Conservation (phyloP, 768 basidiomycete genomes). For the Suillus decipiens region DNA sequence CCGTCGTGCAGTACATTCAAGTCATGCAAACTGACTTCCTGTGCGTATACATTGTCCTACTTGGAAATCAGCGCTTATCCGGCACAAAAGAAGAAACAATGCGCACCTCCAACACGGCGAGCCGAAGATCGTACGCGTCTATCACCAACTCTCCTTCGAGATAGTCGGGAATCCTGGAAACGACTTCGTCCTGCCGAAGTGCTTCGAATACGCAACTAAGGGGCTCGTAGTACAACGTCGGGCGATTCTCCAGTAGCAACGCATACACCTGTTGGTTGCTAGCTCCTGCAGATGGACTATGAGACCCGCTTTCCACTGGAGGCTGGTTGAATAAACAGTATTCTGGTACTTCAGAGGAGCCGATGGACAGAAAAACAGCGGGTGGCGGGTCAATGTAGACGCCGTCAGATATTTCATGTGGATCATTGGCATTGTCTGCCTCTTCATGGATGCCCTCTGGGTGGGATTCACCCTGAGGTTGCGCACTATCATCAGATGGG, state of each 20-base stretch:
- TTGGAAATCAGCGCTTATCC: conserved; percentile 11
- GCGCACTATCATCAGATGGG: conserved; percentile 9
- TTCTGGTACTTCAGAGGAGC: conserved; percentile 41
- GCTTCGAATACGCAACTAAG: conserved; percentile 70
- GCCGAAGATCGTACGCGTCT: conserved; percentile 69
- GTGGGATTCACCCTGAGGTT: conserved; percentile 24
- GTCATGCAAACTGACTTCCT: conserved; percentile 72
- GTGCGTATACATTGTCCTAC: conserved; percentile 70
- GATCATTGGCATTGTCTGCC: conserved; percentile 31
- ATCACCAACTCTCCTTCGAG: conserved; percentile 64
- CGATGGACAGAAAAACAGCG: conserved; percentile 54
- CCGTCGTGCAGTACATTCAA: conserved; percentile 70
- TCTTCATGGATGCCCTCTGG: neutral
- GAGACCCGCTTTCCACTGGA: conserved; percentile 26
- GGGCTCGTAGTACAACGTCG: conserved; percentile 79
- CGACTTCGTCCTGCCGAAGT: conserved; percentile 60
- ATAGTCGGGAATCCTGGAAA: conserved; percentile 48
- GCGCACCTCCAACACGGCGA: conserved; percentile 65
- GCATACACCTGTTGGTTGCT: conserved; percentile 24
- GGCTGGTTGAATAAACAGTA: conserved; percentile 62
- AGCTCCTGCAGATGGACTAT: conserved; percentile 24
- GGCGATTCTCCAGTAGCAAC: conserved; percentile 62
- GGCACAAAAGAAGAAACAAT: neutral
- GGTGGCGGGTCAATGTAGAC: conserved; percentile 79
- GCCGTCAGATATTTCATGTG: conserved; percentile 64